phyloP scores from a whole-genome alignment of 1,139 yeast species.

The Zygoascus meyerae region DNA sequence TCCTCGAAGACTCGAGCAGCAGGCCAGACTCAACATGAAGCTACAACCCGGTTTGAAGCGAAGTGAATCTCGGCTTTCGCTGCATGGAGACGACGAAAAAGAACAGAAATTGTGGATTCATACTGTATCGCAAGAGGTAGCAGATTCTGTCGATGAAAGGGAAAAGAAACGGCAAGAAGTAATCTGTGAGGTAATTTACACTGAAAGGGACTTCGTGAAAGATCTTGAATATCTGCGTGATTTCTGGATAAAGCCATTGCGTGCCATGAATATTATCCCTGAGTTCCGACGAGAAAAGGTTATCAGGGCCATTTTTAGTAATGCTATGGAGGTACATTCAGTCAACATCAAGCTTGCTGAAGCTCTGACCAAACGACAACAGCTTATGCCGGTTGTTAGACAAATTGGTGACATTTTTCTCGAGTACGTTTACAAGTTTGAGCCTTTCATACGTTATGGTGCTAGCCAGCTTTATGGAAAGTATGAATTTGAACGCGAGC shows the following conservation, averaged over 20 bases:
- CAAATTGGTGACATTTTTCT: conserved; percentile 83
- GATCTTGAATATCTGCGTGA: conserved; percentile 91
- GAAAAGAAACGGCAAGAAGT: conserved; percentile 94
- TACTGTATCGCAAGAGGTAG: conserved; percentile 75
- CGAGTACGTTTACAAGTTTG: conserved; percentile 79
- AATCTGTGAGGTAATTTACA: conserved; percentile 87
- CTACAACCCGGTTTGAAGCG: conserved; percentile 83
- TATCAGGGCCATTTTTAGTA: conserved; percentile 85
- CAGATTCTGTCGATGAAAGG: conserved; percentile 72
- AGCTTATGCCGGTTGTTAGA: conserved; percentile 76
- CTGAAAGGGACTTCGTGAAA: conserved; percentile 92
- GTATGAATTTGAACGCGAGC: conserved; percentile 92
- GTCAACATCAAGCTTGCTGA: conserved; percentile 83
- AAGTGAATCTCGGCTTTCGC: conserved; percentile 72
- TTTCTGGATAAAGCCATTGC: conserved; percentile 86
- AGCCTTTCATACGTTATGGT: conserved; percentile 87
- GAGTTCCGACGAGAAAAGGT: conserved; percentile 86
- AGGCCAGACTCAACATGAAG: conserved; percentile 82
- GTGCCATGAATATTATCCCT: conserved; percentile 81
- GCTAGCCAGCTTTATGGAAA: conserved; percentile 97
- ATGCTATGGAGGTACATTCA: conserved; percentile 79
- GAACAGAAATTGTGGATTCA: conserved; percentile 91
- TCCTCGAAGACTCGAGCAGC: conserved; percentile 93
- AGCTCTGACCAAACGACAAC: conserved; percentile 83
- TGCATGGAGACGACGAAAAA: conserved; percentile 71